phyloP scores from a whole-genome alignment of 495 filamentous ascomycete genomes.

The Astrothelium macrocarpum region DNA sequence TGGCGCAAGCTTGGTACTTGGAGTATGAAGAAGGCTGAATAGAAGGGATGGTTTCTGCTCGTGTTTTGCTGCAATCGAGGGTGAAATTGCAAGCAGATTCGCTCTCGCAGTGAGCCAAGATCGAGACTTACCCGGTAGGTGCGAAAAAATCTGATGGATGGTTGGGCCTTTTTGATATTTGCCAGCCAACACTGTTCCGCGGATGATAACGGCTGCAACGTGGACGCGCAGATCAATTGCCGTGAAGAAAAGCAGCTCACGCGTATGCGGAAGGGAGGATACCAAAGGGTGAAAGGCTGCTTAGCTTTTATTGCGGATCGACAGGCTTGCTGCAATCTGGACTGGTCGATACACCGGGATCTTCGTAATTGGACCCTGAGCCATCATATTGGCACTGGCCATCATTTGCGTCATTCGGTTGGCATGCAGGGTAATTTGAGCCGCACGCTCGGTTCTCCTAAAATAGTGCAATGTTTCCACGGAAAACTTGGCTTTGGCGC shows the following conservation, averaged over 20 bases:
- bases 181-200: not conserved
- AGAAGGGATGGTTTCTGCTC: no score
- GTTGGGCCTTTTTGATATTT: not conserved
- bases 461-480: no score
- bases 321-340: not conserved
- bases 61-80: not conserved
- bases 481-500: no score
- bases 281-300: no score
- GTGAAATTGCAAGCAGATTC: not conserved
- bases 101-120: not conserved
- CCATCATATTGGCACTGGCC: not conserved
- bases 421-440: not conserved
- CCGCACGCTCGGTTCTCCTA: not conserved
- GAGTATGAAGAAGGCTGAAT: no score
- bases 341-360: not conserved
- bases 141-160: not conserved
- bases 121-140: not conserved
- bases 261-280: not conserved
- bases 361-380: not conserved
- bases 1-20: conserved; percentile 2
- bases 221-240: not conserved
- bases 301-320: no score
- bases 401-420: not conserved
- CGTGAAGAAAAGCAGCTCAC: not conserved
- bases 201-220: not conserved